These are phyloP conservation scores for Trypanosoma avium DNA, from an alignment of 208 protist species.

Conservation along the genomic window DNA sequence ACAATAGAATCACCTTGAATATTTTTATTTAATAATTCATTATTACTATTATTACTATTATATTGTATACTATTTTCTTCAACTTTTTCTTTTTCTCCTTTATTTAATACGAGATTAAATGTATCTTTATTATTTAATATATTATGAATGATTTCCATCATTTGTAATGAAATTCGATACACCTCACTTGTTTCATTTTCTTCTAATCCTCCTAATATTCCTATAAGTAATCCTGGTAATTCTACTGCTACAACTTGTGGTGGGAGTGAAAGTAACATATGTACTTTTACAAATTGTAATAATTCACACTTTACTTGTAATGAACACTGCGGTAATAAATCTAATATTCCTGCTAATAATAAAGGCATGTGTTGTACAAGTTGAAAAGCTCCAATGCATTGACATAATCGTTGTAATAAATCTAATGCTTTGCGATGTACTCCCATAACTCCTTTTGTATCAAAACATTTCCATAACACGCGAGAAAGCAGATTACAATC, in stretches of 20 bases:
- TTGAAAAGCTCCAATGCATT: not conserved
- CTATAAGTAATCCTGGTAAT: slow-evolving; percentile 41
- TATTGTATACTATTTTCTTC: not conserved
- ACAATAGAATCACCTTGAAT: slow-evolving; percentile 12
- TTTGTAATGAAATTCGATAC: slow-evolving; percentile 41
- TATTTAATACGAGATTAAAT: not conserved
- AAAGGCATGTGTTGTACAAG: slow-evolving; percentile 30
- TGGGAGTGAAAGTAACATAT: slow-evolving; percentile 33
- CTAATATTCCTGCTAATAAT: slow-evolving; percentile 30
- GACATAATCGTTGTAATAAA: slow-evolving; percentile 23
- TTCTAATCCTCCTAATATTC: slow-evolving; percentile 50
- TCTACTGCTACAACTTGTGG: slow-evolving; percentile 24
- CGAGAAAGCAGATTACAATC: slow-evolving; percentile 41
- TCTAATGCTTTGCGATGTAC: slow-evolving; percentile 78
- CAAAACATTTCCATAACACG: slow-evolving; percentile 41
- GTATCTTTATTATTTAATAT: not conserved
- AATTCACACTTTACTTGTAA: slow-evolving; percentile 40
- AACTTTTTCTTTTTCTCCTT: not conserved
- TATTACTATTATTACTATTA: not conserved
- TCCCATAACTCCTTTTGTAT: slow-evolving; percentile 48
- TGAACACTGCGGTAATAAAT: slow-evolving; percentile 36
- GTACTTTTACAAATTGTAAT: slow-evolving; percentile 32
- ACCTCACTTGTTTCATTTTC: slow-evolving; percentile 55
- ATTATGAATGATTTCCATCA: slow-evolving; percentile 27
- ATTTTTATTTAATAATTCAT: not conserved